phyloP scores from a whole-genome alignment of 345 rosid genomes.

The Rhizophora mangle region DNA sequence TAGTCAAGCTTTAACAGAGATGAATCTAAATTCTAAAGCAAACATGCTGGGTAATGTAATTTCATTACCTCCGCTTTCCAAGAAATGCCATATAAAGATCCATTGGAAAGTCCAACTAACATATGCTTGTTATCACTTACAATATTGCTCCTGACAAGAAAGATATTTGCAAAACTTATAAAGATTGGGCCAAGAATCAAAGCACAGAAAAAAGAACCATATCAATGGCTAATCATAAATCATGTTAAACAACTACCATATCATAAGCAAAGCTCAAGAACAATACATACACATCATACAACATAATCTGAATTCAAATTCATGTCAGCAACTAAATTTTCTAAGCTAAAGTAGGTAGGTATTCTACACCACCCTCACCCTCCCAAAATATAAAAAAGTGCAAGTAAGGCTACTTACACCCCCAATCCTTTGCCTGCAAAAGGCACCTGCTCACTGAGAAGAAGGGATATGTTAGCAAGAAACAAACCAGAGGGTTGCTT shows the following conservation, averaged over 20 bases:
- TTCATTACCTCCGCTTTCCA: slow-evolving; percentile 96
- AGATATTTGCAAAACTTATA: slow-evolving; percentile 11
- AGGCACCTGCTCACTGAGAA: slow-evolving; percentile 84
- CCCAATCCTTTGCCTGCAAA: slow-evolving; percentile 61
- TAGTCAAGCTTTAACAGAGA: too few relatives aligned
- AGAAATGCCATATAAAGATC: slow-evolving; percentile 73
- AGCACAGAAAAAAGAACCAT: too few relatives aligned
- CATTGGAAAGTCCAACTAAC: slow-evolving; percentile 86
- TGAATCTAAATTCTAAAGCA: too few relatives aligned
- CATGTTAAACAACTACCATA: neutral
- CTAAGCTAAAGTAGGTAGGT: neutral
- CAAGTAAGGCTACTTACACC: slow-evolving; percentile 53
- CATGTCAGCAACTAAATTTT: neutral
- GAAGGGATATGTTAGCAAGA: slow-evolving; percentile 62
- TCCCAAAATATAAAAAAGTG: neutral
- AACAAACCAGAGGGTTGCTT: slow-evolving; percentile 66
- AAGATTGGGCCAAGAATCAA: slow-evolving; percentile 12
- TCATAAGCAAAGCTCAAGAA: neutral
- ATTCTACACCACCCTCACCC: neutral
- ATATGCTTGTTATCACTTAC: slow-evolving; percentile 53
- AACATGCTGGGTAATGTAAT: neutral
- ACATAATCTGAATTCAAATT: neutral
- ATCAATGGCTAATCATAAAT: neutral
- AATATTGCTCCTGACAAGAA: slow-evolving; percentile 52
- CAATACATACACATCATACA: neutral